Evolutionary conservation across 2,329 filamentous ascomycete genomes (phyloP).

Genomic region (Huntiella bhutanensis): DNA sequence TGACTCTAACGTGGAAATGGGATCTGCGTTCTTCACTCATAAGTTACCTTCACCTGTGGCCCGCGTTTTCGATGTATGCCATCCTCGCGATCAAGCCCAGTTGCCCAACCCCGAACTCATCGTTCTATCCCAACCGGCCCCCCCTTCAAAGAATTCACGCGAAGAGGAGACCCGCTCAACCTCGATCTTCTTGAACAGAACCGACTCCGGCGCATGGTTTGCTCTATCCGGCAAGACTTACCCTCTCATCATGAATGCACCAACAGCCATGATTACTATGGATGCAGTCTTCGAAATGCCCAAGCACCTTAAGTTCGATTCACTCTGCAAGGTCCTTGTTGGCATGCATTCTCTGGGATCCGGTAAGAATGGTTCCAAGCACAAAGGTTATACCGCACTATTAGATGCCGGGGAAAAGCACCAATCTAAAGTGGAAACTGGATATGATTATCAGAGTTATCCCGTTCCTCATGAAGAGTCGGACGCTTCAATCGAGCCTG

Average conservation of each 20-base stretch:
- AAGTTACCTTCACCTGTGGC: constrained; percentile 62
- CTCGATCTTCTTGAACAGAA: constrained; percentile 72
- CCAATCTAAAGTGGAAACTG: constrained; percentile 14
- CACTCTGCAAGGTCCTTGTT: constrained; percentile 42
- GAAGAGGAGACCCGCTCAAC: constrained; percentile 34
- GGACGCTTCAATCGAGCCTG: constrained; percentile 16
- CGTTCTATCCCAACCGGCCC: constrained; percentile 66
- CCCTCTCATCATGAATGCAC: constrained; percentile 59
- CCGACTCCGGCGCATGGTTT: constrained; percentile 77
- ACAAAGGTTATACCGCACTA: constrained; percentile 20
- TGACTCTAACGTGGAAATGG: constrained; percentile 16
- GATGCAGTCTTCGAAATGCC: constrained; percentile 29
- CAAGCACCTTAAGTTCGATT: constrained; percentile 16
- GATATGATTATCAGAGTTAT: constrained; percentile 18
- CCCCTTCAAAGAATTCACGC: constrained; percentile 34
- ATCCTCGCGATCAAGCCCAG: constrained; percentile 42
- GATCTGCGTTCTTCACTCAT: constrained; percentile 43
- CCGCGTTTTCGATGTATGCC: constrained; percentile 73
- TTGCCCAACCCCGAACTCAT: constrained; percentile 60
- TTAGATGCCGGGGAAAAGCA: constrained; percentile 19
- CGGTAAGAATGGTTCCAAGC: constrained; percentile 15
- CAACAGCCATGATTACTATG: constrained; percentile 26
- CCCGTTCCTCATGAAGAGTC: constrained; percentile 14
- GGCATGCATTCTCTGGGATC: constrained; percentile 50
- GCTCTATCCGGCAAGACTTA: constrained; percentile 76